Evolutionary conservation across 768 basidiomycete genomes (phyloP).

Genomic region (Termitomyces sp.): DNA sequence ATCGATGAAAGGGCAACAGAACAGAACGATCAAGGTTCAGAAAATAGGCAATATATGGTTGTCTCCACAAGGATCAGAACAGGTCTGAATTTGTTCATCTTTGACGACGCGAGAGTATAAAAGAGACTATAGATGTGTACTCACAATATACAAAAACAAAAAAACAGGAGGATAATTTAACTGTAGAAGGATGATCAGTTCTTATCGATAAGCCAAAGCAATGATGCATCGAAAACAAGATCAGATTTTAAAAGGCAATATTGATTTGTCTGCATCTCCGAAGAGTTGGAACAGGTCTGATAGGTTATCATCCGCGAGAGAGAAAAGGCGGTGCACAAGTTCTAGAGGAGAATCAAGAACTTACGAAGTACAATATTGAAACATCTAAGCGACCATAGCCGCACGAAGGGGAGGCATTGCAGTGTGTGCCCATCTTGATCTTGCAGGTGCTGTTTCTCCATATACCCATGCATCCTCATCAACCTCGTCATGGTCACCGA

Average conservation of each 20-base stretch:
- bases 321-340: constrained; percentile 7
- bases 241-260: constrained; percentile 59
- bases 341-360: neutral
- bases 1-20: neutral
- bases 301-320: constrained; percentile 49
- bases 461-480: constrained; percentile 60
- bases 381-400: constrained; percentile 20
- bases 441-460: constrained; percentile 46
- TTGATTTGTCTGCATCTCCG: constrained; percentile 47
- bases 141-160: constrained; percentile 25
- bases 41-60: constrained; percentile 50
- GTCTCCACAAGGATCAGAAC: constrained; percentile 59
- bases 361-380: constrained; percentile 13
- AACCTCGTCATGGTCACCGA: constrained; percentile 31
- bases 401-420: constrained; percentile 46
- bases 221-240: constrained; percentile 10
- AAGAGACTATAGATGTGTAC: constrained; percentile 16
- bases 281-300: constrained; percentile 77
- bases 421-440: constrained; percentile 48
- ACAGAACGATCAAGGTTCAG: neutral
- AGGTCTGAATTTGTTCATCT: constrained; percentile 63
- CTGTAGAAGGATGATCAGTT: constrained; percentile 11
- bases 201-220: constrained; percentile 3
- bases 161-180: neutral
- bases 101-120: constrained; percentile 11